Base-by-base conservation (phyloP, 495 filamentous ascomycete species). In the Penicillium mononematosum region DNA sequence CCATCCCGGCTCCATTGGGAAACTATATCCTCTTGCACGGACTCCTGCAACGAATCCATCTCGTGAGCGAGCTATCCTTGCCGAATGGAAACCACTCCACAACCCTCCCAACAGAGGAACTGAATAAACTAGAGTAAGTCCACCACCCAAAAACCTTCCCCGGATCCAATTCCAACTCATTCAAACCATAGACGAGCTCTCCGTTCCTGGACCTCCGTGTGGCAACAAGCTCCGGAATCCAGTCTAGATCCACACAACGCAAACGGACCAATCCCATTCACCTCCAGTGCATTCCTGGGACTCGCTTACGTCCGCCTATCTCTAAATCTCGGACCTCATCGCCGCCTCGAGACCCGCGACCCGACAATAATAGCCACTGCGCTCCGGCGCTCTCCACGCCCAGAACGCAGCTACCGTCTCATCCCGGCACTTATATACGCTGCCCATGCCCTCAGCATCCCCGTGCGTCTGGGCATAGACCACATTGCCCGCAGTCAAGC, bases 401-500 rank as follows among this genome's bases (percentile, higher is more conserved):
- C 69, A 4, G 69, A 71, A 36, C 56, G 73, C 59, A 73, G 67
- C 51, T 73, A 73, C 34, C 67, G 70, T n/a, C 55, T 74, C 14
- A 73, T 70, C 0, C 70, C 73, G 0, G 73, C 71, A 3, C 66
- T 76, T 5, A 72, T 76, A 12, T 73, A 76, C 42, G 62, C 73
- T 5, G 70, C 70, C 48, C 67, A 76, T 45, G 71, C 71, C 5
- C 61, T 76, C n/a, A 72, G 72, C 22, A 73, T 76, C 9, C 74
- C 74, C 5, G 72, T 76, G 1, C 63, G 71, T 6, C 46, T 76
- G 12, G 74, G 74, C 0, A 70, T 81, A 9, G 69, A 75, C 20
- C 73, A 75, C 20, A 75, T 80, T 46, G 78, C 77, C 8, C 71
- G 65, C 36, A 76, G 70, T 16, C 73, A 79, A 53, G 75, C 75